These are phyloP conservation scores for Tothia fuscella DNA, from an alignment of 2,329 filamentous ascomycete species.

Conservation along the genomic window DNA sequence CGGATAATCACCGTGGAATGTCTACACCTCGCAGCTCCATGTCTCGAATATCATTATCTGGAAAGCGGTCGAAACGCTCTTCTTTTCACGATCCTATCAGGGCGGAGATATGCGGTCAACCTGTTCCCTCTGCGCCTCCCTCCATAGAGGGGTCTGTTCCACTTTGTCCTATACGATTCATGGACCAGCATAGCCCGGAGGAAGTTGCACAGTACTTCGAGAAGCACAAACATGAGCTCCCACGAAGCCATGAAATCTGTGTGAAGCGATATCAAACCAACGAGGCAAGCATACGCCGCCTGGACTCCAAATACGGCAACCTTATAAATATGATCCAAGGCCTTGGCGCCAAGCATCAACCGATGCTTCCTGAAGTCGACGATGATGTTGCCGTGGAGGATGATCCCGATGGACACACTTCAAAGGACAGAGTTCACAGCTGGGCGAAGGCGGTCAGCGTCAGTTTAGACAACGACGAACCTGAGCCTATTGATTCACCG, in stretches of 20 bases:
- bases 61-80: slow-evolving; percentile 26
- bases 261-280: slow-evolving; percentile 82
- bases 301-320: slow-evolving; percentile 90
- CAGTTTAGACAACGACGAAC: slow-evolving; percentile 33
- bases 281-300: slow-evolving; percentile 69
- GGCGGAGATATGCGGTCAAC: slow-evolving; percentile 24
- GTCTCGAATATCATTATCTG: slow-evolving; percentile 25
- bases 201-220: slow-evolving; percentile 91
- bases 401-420: slow-evolving; percentile 20
- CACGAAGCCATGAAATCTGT: slow-evolving; percentile 86
- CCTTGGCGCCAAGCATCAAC: slow-evolving; percentile 74
- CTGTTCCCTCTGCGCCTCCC: slow-evolving; percentile 33
- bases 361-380: slow-evolving; percentile 56
- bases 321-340: slow-evolving; percentile 91
- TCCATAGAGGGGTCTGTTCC: slow-evolving; percentile 35
- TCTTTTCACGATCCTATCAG: slow-evolving; percentile 32
- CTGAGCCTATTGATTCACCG: slow-evolving; percentile 26
- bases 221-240: slow-evolving; percentile 88
- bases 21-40: slow-evolving; percentile 29
- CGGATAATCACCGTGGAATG: slow-evolving; percentile 34
- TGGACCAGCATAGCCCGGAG: slow-evolving; percentile 85
- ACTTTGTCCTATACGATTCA: slow-evolving; percentile 84
- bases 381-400: slow-evolving; percentile 32
- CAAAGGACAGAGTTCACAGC: slow-evolving; percentile 63
- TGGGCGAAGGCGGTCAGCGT: slow-evolving; percentile 72